Percentiles rank a stretch among this genome's conserved stretches.
phyloP scores from a whole-genome alignment of 805 yeast genomes.

The Hanseniaspora clermontiae region DNA sequence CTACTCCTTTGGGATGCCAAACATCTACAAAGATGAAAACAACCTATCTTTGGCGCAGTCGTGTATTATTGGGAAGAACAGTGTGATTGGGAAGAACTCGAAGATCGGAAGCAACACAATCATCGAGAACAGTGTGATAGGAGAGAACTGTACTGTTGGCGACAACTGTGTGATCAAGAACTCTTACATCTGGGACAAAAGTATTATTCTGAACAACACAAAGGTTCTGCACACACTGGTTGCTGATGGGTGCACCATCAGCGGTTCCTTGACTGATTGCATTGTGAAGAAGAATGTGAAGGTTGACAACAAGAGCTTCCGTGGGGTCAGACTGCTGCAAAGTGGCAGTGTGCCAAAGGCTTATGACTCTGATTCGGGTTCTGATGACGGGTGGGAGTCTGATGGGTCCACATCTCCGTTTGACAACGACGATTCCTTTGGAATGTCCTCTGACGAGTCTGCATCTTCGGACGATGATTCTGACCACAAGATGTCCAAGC shows the following conservation, averaged over 20 bases:
- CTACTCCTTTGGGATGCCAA: conserved; percentile 68
- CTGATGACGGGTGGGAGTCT: conserved; percentile 16
- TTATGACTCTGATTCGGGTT: conserved; percentile 9
- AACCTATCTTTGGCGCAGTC: conserved; percentile 85
- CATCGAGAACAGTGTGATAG: conserved; percentile 64
- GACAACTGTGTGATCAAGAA: conserved; percentile 55
- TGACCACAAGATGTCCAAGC: conserved; percentile 14
- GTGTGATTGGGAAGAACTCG: conserved; percentile 70
- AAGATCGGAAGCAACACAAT: conserved; percentile 61
- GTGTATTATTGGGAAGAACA: conserved; percentile 69
- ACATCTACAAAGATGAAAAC: conserved; percentile 69
- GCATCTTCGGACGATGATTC: conserved; percentile 21
- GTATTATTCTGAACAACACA: conserved; percentile 54
- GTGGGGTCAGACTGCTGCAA: conserved; percentile 10
- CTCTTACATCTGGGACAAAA: conserved; percentile 81
- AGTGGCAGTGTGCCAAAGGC: neutral
- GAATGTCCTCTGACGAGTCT: conserved; percentile 18
- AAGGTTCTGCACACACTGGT: conserved; percentile 52
- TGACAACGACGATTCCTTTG: conserved; percentile 20
- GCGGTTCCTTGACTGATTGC: conserved; percentile 43
- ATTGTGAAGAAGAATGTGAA: conserved; percentile 67
- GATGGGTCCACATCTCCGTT: conserved; percentile 14
- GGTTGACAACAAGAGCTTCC: conserved; percentile 39
- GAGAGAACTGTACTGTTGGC: conserved; percentile 77
- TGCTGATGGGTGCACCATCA: conserved; percentile 51